Conservation (phyloP, 1,284 basidiomycete genomes). For the Rhodotorula sp. region DNA sequence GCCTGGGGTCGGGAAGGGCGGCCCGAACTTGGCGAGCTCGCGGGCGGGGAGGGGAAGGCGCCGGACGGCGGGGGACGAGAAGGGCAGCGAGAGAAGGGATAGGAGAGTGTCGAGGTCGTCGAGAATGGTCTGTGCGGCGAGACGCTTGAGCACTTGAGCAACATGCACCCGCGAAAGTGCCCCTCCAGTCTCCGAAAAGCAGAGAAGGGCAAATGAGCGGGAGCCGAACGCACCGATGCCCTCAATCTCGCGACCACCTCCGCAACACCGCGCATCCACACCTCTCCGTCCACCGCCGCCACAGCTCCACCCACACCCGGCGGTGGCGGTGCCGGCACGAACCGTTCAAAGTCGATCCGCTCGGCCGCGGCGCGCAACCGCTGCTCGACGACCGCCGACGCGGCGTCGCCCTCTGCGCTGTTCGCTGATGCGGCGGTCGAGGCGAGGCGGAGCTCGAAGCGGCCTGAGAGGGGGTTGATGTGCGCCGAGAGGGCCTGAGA, state of each 20-base stretch:
- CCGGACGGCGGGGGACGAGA: slow-evolving; percentile 1
- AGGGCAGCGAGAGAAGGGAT: slow-evolving; percentile 22
- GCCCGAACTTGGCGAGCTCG: slow-evolving; percentile 33
- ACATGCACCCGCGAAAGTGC: background rate
- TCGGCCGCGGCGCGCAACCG: slow-evolving; percentile 18
- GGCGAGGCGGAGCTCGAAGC: slow-evolving; percentile 22
- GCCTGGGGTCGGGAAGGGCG: background rate
- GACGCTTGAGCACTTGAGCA: background rate
- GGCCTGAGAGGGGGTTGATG: slow-evolving; percentile 21
- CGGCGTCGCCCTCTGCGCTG: background rate
- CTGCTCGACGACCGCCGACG: slow-evolving; percentile 1
- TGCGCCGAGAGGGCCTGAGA: slow-evolving; percentile 15
- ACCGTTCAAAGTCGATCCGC: slow-evolving; percentile 16
- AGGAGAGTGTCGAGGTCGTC: slow-evolving; percentile 36
- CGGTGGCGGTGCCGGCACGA: background rate
- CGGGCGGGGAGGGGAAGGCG: slow-evolving; percentile 23
- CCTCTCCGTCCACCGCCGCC: background rate
- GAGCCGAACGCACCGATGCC: slow-evolving; percentile 14
- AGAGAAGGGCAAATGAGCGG: background rate
- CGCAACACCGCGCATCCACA: slow-evolving; percentile 19
- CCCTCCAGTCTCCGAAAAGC: background rate
- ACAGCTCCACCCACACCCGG: background rate
- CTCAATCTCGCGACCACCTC: slow-evolving; percentile 26
- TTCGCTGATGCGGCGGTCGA: background rate
- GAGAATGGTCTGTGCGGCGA: slow-evolving; percentile 22